Evolutionary conservation across 2,329 filamentous ascomycete species (phyloP).

Genomic region (Fusarium sp.): DNA sequence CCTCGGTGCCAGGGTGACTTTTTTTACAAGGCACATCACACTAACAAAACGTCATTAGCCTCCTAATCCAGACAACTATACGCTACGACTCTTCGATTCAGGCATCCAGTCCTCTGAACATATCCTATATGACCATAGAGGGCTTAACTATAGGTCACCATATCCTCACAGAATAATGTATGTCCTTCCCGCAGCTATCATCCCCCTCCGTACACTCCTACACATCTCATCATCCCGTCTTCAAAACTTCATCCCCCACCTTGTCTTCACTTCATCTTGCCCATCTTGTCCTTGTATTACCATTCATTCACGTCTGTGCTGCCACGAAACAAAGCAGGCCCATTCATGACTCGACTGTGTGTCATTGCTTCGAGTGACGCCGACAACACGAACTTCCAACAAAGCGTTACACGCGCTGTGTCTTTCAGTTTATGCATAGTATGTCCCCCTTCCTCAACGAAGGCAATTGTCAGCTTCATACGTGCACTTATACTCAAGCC

Average conservation of each 20-base stretch:
- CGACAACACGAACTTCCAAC: background rate
- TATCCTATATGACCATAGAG: background rate
- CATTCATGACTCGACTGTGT: background rate
- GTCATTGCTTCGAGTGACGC: background rate
- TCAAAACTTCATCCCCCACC: background rate
- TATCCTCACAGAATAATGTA: background rate
- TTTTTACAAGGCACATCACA: conserved; percentile 1
- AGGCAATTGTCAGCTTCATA: too few relatives aligned
- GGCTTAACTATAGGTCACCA: background rate
- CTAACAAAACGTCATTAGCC: background rate
- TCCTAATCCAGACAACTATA: background rate
- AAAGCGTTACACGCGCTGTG: background rate
- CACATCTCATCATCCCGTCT: background rate
- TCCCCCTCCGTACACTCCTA: background rate
- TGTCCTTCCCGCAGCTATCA: background rate
- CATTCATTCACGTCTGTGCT: background rate
- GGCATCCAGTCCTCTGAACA: background rate
- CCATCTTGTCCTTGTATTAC: background rate
- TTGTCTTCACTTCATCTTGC: background rate
- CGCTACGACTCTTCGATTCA: background rate
- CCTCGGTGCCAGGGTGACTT: background rate
- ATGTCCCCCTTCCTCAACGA: background rate
- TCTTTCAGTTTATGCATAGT: background rate
- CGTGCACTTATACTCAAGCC: background rate
- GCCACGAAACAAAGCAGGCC: background rate